Evolutionary conservation across 495 filamentous ascomycete genomes (phyloP), one percentile per base, ranked within the genome.

Genomic region (Hypoxylon lienhwacheense): DNA sequence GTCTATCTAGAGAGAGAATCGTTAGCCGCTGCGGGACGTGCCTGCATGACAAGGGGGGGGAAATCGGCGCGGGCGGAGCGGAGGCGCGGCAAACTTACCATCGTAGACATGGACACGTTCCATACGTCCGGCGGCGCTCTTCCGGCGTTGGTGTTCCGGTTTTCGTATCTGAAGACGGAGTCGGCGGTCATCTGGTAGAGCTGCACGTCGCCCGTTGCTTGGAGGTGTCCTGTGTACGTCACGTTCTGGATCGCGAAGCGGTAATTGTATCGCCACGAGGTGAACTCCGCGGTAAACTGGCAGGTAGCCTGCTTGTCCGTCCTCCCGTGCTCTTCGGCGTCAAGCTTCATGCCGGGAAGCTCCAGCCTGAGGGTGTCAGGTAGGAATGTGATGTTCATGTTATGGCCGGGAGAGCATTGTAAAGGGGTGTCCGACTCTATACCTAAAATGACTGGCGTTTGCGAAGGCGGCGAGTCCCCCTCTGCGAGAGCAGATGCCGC

Each of bases 81-180:
- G n/a, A n/a, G n/a, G n/a, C n/a, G n/a, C n/a, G 12, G 14, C 17
- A 15, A 33, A 34, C 51, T 50, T 20, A 61, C 57, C 57, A 61
- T 61, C 1, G 57, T 61, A 20, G 57, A 55, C 40, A 51, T 61
- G 3, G 57, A 61, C n/a, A 61, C 50, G 8, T 61, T 61, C 57
- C 57, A 61, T 6, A 55, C 29, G 25, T 61, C 57, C 1, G 57
- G 57, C 0, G 57, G 57, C 14, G 57, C 57, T 26, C 57, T 50
- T 17, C 51, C 57, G 0, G 57, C 50, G 14, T 61, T 61, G 2
- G 55, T 1, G 40, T 61, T 61, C 3, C 45, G 45, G 17, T 61
- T 55, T 7, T 61, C 50, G 6, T 61, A 61, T n/a, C 57, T 44
- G 22, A 61, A 55, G 19, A 61, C 45, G 1, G 50, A 15, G 17